A percentile compares a stretch with the other conserved stretches of the same genome.
These are phyloP conservation scores for Exophiala sp. DNA, from an alignment of 2,329 filamentous ascomycete genomes.

Conservation along the genomic window DNA sequence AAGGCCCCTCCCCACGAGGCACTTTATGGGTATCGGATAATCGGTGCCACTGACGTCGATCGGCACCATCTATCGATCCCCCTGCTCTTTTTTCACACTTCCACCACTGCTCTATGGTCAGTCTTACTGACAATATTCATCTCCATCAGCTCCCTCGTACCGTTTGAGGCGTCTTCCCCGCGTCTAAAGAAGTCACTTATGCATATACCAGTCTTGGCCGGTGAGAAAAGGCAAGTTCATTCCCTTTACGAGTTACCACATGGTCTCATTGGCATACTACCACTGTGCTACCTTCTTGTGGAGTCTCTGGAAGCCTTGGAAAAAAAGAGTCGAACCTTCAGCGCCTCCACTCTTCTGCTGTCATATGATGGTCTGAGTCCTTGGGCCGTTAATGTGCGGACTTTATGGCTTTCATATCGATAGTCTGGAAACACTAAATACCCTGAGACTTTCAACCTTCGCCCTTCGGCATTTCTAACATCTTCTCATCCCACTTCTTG, in stretches of 20 bases:
- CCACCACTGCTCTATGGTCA: slow-evolving; percentile 1
- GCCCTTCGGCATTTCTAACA: not conserved
- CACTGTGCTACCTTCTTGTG: not conserved
- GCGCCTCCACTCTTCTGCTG: not conserved
- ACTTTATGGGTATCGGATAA: too few species aligned
- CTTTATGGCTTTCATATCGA: not conserved
- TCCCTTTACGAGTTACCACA: not conserved
- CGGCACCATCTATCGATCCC: slow-evolving; percentile 3
- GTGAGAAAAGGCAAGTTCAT: too few species aligned
- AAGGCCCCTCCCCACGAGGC: too few species aligned
- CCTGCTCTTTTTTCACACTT: not conserved
- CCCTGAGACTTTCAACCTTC: not conserved
- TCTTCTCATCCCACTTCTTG: not conserved
- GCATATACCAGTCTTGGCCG: not conserved
- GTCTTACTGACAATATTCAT: slow-evolving; percentile 11
- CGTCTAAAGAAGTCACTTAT: not conserved
- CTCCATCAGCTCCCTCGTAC: not conserved
- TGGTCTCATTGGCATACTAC: not conserved
- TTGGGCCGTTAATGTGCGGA: not conserved
- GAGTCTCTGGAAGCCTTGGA: not conserved
- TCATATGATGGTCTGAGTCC: not conserved
- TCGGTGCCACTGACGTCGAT: slow-evolving; percentile 22
- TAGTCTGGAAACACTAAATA: not conserved
- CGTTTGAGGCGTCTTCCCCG: slow-evolving; percentile 1
- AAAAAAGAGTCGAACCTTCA: not conserved